A percentile compares a stretch with the other conserved stretches of the same genome.
Evolutionary conservation across 371 early-diverging fungal genomes (phyloP).

Genomic region (Homolaphlyctis polyrhiza): DNA sequence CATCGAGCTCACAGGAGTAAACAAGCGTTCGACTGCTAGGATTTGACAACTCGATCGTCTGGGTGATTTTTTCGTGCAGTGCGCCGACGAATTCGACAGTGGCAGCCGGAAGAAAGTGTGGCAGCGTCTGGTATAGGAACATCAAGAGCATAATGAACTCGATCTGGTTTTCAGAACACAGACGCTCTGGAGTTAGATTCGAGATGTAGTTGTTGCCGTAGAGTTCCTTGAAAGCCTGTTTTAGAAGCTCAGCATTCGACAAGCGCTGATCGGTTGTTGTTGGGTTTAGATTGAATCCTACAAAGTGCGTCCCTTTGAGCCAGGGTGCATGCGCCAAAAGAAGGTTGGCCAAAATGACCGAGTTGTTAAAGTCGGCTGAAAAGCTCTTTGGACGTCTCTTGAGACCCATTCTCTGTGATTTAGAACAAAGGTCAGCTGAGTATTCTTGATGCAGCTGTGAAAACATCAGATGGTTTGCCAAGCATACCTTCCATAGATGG

Average conservation of each 20-base stretch:
- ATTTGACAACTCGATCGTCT: slow-evolving; percentile 36
- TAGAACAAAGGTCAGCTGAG: no score
- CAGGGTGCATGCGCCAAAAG: slow-evolving; percentile 26
- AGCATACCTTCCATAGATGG: slow-evolving; percentile 34
- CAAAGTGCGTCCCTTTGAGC: slow-evolving; percentile 16
- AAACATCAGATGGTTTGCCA: not conserved
- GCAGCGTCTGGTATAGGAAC: slow-evolving; percentile 44
- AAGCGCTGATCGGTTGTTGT: slow-evolving; percentile 11
- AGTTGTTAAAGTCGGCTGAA: slow-evolving; percentile 24
- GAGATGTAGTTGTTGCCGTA: slow-evolving; percentile 2
- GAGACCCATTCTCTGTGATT: not conserved
- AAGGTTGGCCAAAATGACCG: slow-evolving; percentile 21
- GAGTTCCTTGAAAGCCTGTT: slow-evolving; percentile 20
- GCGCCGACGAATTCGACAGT: slow-evolving; percentile 30
- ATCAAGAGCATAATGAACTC: slow-evolving; percentile 29
- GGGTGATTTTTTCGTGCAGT: slow-evolving; percentile 27
- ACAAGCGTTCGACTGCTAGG: slow-evolving; percentile 14
- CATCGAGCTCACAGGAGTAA: slow-evolving; percentile 24
- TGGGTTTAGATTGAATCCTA: slow-evolving; percentile 9
- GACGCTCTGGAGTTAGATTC: slow-evolving; percentile 5
- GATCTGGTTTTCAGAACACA: slow-evolving; percentile 10
- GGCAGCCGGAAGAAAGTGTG: slow-evolving; percentile 28
- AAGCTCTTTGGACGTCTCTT: slow-evolving; percentile 22
- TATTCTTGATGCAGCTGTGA: no score
- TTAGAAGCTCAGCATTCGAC: slow-evolving; percentile 17